Evolutionary conservation across 106 monocot genomes (phyloP).

Genomic region (Dioscorea zingiberensis): DNA sequence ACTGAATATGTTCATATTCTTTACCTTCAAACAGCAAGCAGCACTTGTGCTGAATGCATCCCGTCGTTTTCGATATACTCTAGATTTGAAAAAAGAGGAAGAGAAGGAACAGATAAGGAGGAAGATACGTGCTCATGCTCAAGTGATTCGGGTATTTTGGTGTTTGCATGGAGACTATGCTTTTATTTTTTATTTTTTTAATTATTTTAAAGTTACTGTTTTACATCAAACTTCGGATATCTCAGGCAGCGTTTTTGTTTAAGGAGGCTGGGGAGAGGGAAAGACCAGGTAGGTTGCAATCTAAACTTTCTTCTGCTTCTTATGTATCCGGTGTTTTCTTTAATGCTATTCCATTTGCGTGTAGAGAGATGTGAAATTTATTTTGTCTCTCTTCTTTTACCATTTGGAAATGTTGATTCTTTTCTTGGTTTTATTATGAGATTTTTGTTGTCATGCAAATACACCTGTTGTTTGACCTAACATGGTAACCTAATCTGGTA

Average conservation of each 20-base stretch:
- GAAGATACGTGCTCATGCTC: conserved; percentile 53
- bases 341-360: no score
- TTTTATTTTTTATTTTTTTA: not conserved
- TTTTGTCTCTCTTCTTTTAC: no score
- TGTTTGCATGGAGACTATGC: no score
- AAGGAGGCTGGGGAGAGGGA: conserved; percentile 62
- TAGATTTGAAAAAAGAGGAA: conserved; percentile 62
- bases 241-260: conserved; percentile 77
- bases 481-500: no score
- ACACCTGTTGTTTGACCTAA: no score
- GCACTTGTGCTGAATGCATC: conserved; percentile 69
- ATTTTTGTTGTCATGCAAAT: no score
- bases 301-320: not conserved
- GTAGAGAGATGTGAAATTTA: no score
- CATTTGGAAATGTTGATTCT: no score
- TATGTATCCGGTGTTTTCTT: not conserved
- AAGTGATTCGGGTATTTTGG: conserved; percentile 45
- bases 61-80: conserved; percentile 58
- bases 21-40: conserved; percentile 31
- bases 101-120: conserved; percentile 49
- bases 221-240: not conserved
- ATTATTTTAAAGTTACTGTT: not conserved
- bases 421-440: no score
- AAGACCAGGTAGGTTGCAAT: conserved; percentile 24
- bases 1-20: no score